phyloP scores from a whole-genome alignment of 805 yeast species.

The Saccharomycopsis synnaedendra region DNA sequence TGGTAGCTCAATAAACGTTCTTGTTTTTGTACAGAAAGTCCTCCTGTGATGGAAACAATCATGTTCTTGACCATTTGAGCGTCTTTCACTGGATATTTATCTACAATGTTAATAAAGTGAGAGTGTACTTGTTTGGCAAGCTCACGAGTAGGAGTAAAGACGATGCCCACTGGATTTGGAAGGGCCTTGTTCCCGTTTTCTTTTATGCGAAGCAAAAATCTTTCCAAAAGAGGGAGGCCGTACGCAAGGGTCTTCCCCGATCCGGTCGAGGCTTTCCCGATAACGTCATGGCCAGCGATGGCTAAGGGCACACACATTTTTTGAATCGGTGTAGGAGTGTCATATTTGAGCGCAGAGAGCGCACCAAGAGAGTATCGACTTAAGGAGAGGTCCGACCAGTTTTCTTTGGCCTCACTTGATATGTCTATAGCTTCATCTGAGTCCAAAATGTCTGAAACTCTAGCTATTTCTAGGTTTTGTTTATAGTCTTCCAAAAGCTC shows the following conservation, averaged over 20 bases:
- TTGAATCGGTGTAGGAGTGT: slow-evolving; percentile 79
- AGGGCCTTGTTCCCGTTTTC: slow-evolving; percentile 18
- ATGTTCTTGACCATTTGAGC: slow-evolving; percentile 30
- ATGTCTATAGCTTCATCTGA: slow-evolving; percentile 17
- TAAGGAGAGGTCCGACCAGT: slow-evolving; percentile 41
- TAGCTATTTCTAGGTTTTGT: slow-evolving; percentile 21
- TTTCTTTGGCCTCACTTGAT: slow-evolving; percentile 35
- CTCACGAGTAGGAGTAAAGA: slow-evolving; percentile 94
- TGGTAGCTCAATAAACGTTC: slow-evolving; percentile 57
- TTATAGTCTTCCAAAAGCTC: slow-evolving; percentile 24
- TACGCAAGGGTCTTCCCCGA: slow-evolving; percentile 96
- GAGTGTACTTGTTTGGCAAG: slow-evolving; percentile 86
- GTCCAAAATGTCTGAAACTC: slow-evolving; percentile 16
- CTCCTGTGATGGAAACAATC: slow-evolving; percentile 82
- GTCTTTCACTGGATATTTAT: slow-evolving; percentile 34
- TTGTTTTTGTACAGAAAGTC: slow-evolving; percentile 88
- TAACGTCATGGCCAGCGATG: slow-evolving; percentile 62
- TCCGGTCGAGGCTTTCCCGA: slow-evolving; percentile 97
- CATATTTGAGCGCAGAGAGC: slow-evolving; percentile 44
- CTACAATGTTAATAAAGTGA: slow-evolving; percentile 47
- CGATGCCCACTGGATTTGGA: slow-evolving; percentile 54
- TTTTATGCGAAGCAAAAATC: slow-evolving; percentile 27
- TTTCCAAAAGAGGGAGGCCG: slow-evolving; percentile 84
- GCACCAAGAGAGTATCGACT: slow-evolving; percentile 53
- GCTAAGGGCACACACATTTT: slow-evolving; percentile 63